Conservation (phyloP, 1,139 yeast genomes). For the Debaryomyces coudertii region DNA sequence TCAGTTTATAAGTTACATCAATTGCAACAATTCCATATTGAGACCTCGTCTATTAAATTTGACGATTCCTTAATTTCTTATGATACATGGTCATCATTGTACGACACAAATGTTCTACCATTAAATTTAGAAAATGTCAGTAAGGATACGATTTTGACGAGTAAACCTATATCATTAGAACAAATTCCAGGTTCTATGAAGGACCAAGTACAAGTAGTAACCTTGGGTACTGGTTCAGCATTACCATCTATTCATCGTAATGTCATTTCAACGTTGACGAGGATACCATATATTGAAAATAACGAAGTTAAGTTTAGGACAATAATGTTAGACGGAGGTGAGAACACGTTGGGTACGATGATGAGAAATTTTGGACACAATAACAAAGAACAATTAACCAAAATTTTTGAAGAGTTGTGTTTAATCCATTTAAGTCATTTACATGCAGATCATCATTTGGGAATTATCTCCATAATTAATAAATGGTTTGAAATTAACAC, state of each 20-base stretch:
- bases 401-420: conserved; percentile 56
- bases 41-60: conserved; percentile 25
- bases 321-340: conserved; percentile 86
- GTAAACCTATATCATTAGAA: conserved; percentile 25
- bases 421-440: conserved; percentile 81
- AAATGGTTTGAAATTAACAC: conserved; percentile 60
- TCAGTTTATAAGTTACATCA: conserved; percentile 30
- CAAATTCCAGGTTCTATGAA: conserved; percentile 27
- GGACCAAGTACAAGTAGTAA: conserved; percentile 68
- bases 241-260: conserved; percentile 84
- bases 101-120: conserved; percentile 44
- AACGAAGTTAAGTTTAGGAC: conserved; percentile 39
- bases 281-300: conserved; percentile 55
- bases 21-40: conserved; percentile 34
- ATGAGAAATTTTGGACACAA: conserved; percentile 61
- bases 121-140: conserved; percentile 20
- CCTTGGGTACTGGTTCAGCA: conserved; percentile 95
- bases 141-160: conserved; percentile 24
- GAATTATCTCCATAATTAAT: conserved; percentile 68
- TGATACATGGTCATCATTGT: conserved; percentile 46
- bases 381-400: conserved; percentile 32
- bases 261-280: conserved; percentile 75
- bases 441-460: conserved; percentile 97
- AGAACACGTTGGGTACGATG: conserved; percentile 80
- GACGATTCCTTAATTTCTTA: conserved; percentile 25